phyloP scores from a whole-genome alignment of 495 filamentous ascomycete genomes.

The Extremus antarcticus region DNA sequence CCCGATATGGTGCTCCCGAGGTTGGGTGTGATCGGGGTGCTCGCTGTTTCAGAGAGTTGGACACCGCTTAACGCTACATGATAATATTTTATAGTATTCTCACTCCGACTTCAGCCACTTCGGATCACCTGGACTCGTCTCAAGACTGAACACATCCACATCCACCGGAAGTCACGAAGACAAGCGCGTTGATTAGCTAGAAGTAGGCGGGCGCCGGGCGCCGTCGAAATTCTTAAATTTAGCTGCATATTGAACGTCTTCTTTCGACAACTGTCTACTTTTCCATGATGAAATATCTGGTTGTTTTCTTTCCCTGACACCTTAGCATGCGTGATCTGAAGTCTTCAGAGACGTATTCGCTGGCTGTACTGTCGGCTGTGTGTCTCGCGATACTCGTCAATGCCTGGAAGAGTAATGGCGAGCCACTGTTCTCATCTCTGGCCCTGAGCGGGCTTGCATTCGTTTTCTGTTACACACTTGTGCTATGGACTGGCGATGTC shows the following conservation, averaged over 20 bases:
- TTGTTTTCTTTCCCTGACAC: no score
- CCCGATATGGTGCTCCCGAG: no score
- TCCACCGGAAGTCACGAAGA: no score
- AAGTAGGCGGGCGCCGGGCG: no score
- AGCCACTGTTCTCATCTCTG: conserved; percentile 77
- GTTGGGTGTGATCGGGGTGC: conserved; percentile 1
- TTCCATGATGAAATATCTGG: background rate
- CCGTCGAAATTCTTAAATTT: background rate
- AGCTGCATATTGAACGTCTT: background rate
- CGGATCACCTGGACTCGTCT: no score
- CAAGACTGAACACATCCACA: no score
- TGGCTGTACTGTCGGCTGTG: conserved; percentile 55
- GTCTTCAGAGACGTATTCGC: conserved; percentile 55
- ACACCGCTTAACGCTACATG: no score
- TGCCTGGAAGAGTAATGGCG: conserved; percentile 75
- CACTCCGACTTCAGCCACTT: no score
- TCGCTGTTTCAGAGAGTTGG: no score
- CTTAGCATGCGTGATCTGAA: conserved; percentile 39
- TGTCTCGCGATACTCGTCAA: conserved; percentile 67
- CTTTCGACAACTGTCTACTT: background rate
- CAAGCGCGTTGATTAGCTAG: background rate
- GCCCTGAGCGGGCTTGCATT: conserved; percentile 82
- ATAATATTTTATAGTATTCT: background rate
- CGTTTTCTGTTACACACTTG: conserved; percentile 64
- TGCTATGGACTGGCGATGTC: conserved; percentile 85